Evolutionary conservation across 768 basidiomycete genomes (phyloP).

Genomic region (Boletus sp.): DNA sequence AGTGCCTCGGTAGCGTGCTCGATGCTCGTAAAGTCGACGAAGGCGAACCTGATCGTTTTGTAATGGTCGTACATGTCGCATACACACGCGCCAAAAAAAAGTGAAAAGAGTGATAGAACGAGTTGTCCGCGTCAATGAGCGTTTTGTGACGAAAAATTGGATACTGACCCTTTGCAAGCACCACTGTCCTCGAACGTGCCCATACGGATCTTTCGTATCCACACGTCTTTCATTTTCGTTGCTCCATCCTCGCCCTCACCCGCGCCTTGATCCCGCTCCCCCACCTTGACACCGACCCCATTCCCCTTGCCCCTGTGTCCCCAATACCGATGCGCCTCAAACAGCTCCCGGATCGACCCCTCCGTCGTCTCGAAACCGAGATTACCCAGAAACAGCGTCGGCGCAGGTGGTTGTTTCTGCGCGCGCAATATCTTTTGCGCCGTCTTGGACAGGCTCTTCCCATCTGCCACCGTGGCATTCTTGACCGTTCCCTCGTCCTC

Average conservation of each 20-base stretch:
- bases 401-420: conserved; percentile 82
- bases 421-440: conserved; percentile 71
- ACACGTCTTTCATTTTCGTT: conserved; percentile 34
- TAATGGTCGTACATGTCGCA: background rate
- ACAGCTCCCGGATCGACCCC: conserved; percentile 63
- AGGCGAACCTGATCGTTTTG: conserved; percentile 67
- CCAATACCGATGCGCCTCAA: conserved; percentile 55
- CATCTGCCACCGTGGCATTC: conserved; percentile 28
- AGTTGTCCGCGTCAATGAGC: background rate
- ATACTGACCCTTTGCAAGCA: conserved; percentile 83
- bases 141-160: background rate
- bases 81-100: background rate
- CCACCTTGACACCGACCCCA: conserved; percentile 32
- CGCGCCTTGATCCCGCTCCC: conserved; percentile 12
- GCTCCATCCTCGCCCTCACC: background rate
- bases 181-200: conserved; percentile 97
- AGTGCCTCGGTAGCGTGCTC: conserved; percentile 82
- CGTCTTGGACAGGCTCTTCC: conserved; percentile 50
- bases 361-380: conserved; percentile 89
- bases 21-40: conserved; percentile 81
- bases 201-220: conserved; percentile 83
- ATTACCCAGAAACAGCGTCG: conserved; percentile 91
- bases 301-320: conserved; percentile 33
- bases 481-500: conserved; percentile 19
- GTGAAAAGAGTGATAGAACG: background rate